These are phyloP conservation scores for Ceratocystis eucalypticola DNA, from an alignment of 2,329 filamentous ascomycete genomes.

Conservation along the genomic window DNA sequence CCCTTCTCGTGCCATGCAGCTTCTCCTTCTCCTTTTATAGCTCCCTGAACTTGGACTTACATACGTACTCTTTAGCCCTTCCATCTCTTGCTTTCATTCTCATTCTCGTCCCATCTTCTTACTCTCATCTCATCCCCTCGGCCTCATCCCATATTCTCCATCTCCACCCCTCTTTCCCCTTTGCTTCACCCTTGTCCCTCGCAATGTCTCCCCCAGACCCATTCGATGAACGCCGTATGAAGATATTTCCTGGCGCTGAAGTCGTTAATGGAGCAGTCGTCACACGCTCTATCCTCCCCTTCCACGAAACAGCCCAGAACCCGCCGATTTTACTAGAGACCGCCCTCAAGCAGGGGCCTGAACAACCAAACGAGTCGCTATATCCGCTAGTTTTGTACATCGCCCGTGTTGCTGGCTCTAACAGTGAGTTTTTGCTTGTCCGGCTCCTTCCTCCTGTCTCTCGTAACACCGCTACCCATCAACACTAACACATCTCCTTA, in stretches of 20 bases:
- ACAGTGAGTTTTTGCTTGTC: conserved; percentile 43
- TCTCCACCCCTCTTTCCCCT: background rate
- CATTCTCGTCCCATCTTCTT: background rate
- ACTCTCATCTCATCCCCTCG: background rate
- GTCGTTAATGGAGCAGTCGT: conserved; percentile 12
- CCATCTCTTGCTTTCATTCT: background rate
- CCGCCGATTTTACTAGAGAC: conserved; percentile 65
- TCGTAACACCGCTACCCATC: background rate
- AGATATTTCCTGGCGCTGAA: conserved; percentile 9
- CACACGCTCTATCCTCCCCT: conserved; percentile 14
- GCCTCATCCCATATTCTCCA: background rate
- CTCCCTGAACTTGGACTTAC: background rate
- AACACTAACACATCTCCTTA: conserved; percentile 7
- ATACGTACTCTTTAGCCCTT: background rate
- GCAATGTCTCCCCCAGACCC: background rate
- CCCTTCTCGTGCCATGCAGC: background rate
- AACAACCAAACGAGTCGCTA: conserved; percentile 53
- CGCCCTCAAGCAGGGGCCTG: conserved; percentile 75
- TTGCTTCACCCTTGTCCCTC: background rate
- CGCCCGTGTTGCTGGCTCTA: conserved; percentile 78
- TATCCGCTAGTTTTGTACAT: conserved; percentile 79
- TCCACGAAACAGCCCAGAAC: conserved; percentile 56
- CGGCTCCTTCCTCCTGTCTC: background rate
- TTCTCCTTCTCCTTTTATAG: background rate
- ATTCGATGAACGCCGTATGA: conserved; percentile 10